These are phyloP conservation scores for Pterocarpus macrocarpus DNA, from an alignment of 306 rosid genomes.

Conservation along the genomic window DNA sequence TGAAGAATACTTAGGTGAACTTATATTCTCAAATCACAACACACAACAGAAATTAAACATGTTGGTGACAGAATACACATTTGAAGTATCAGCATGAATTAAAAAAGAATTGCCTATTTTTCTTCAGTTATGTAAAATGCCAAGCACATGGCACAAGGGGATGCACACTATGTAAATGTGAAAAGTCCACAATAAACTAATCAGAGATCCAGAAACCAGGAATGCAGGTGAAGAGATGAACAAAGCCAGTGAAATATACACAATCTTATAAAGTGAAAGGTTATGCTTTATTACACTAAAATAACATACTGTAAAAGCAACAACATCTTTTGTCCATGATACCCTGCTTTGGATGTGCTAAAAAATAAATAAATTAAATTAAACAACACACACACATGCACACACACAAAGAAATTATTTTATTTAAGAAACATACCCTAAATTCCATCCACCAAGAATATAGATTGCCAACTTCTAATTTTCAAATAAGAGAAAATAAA, in stretches of 20 bases:
- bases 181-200: conserved; percentile 31
- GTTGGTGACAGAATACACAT: not conserved
- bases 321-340: not conserved
- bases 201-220: conserved; percentile 5
- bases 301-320: not conserved
- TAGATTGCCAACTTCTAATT: not conserved
- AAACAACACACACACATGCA: not conserved
- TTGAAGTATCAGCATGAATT: not conserved
- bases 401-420: not conserved
- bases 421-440: not conserved
- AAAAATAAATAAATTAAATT: not conserved
- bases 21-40: conserved; percentile 7
- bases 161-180: conserved; percentile 16
- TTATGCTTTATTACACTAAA: not conserved
- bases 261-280: not conserved
- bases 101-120: not conserved
- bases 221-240: conserved; percentile 1
- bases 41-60: conserved; percentile 37
- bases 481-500: conserved; percentile 2
- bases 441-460: not conserved
- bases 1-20: conserved; percentile 16
- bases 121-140: conserved; percentile 14
- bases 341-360: conserved; percentile 1
- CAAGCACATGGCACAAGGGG: conserved; percentile 1
- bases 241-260: not conserved